Evolutionary conservation across 2,329 filamentous ascomycete species (phyloP).

Genomic region (Mycosphaerella arachidis): DNA sequence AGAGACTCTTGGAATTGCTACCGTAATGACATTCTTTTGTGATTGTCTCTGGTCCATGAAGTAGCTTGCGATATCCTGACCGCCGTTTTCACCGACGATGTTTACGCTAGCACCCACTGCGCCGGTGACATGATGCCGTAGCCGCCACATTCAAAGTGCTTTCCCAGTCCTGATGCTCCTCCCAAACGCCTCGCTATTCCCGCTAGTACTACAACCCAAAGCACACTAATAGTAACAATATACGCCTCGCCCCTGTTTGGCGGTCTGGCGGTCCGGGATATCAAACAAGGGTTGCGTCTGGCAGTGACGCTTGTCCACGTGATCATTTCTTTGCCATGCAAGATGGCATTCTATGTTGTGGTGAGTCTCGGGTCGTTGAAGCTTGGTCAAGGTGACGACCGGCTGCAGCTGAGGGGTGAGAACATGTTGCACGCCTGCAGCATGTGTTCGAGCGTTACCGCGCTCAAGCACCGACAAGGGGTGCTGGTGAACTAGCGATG

Average conservation of each 20-base stretch:
- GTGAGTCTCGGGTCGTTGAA: neutral
- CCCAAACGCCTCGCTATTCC: conserved; percentile 1
- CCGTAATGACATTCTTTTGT: no score
- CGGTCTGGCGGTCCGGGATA: neutral
- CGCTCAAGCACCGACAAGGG: conserved; percentile 36
- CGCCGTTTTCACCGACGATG: neutral
- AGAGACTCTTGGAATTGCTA: no score
- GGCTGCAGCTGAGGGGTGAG: neutral
- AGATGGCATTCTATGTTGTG: neutral
- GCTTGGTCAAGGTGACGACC: neutral
- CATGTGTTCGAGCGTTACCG: neutral
- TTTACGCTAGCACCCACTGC: neutral
- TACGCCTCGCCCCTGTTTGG: neutral
- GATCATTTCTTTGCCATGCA: neutral
- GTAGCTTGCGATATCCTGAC: neutral
- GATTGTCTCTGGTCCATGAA: neutral
- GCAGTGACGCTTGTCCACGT: neutral
- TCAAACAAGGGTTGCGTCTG: neutral
- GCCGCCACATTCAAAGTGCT: neutral
- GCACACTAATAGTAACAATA: neutral
- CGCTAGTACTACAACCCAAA: neutral
- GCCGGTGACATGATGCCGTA: neutral
- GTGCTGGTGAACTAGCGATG: conserved; percentile 35
- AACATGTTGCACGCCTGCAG: neutral
- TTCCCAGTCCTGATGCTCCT: neutral